These are phyloP conservation scores for Ettlia oleoabundans DNA, from an alignment of 139 green algal genomes.

Conservation along the genomic window DNA sequence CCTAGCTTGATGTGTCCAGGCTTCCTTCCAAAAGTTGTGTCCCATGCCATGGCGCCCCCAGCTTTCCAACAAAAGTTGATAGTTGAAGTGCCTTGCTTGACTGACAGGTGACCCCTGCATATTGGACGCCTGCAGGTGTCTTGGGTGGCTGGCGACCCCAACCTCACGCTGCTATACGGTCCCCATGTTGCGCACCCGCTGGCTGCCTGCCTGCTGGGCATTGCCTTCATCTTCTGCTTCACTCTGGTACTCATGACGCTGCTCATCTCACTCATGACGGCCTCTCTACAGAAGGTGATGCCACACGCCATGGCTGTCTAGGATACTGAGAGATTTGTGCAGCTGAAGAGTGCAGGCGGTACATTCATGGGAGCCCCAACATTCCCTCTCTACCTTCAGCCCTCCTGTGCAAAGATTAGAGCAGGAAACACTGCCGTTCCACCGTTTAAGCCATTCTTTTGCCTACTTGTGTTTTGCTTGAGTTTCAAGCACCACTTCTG, in stretches of 20 bases:
- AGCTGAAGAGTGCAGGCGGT: no score
- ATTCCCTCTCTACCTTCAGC: background rate
- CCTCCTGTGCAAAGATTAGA: background rate
- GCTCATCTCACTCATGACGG: slow-evolving; percentile 35
- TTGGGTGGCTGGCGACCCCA: slow-evolving; percentile 27
- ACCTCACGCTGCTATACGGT: slow-evolving; percentile 14
- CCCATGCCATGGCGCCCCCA: background rate
- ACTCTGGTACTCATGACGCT: slow-evolving; percentile 35
- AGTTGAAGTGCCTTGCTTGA: background rate
- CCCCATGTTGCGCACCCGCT: background rate
- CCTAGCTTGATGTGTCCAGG: background rate
- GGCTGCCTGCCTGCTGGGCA: slow-evolving; percentile 17
- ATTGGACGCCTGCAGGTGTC: background rate
- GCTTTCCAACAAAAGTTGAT: background rate
- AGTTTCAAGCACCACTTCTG: background rate
- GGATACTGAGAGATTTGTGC: no score
- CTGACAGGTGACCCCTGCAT: background rate
- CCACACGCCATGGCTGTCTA: no score
- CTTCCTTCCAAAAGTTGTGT: background rate
- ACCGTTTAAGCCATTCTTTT: background rate
- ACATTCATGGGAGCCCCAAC: no score
- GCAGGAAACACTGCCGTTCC: no score
- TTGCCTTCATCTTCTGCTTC: slow-evolving; percentile 13
- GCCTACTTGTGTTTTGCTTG: background rate
- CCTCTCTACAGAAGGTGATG: slow-evolving; percentile 36